Evolutionary conservation across 2,329 filamentous ascomycete species (phyloP).

Genomic region (Beauveria brongniartii): DNA sequence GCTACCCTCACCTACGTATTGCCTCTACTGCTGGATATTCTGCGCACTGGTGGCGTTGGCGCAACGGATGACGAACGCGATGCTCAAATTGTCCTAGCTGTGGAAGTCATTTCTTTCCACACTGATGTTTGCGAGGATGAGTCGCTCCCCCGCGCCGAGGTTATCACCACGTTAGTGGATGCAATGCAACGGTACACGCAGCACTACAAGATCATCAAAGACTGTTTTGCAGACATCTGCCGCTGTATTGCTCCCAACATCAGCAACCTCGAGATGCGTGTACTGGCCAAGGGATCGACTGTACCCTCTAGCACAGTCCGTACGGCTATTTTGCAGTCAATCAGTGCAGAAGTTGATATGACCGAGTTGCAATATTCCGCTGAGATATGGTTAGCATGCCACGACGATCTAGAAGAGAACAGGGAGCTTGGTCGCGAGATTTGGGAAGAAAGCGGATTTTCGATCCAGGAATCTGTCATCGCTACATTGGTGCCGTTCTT

Average conservation of each 20-base stretch:
- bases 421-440: conserved; percentile 75
- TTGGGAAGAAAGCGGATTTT: conserved; percentile 87
- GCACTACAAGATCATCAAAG: conserved; percentile 91
- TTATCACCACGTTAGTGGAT: conserved; percentile 63
- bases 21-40: conserved; percentile 69
- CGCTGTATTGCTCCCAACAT: conserved; percentile 81
- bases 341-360: conserved; percentile 86
- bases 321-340: conserved; percentile 77
- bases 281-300: conserved; percentile 71
- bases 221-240: conserved; percentile 80
- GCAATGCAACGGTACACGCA: conserved; percentile 86
- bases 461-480: conserved; percentile 57
- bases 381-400: conserved; percentile 87
- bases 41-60: conserved; percentile 72
- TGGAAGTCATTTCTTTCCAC: conserved; percentile 86
- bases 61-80: conserved; percentile 69
- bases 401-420: conserved; percentile 87
- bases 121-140: conserved; percentile 69
- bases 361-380: conserved; percentile 79
- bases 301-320: conserved; percentile 74
- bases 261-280: conserved; percentile 58
- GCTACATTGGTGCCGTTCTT: conserved; percentile 68
- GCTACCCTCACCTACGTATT: conserved; percentile 83
- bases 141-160: conserved; percentile 65
- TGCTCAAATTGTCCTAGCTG: conserved; percentile 78